Percentiles rank a stretch among this genome's conserved stretches.
These are phyloP conservation scores for Erodium chrysanthum DNA, from an alignment of 441 rosid species.

Conservation along the genomic window DNA sequence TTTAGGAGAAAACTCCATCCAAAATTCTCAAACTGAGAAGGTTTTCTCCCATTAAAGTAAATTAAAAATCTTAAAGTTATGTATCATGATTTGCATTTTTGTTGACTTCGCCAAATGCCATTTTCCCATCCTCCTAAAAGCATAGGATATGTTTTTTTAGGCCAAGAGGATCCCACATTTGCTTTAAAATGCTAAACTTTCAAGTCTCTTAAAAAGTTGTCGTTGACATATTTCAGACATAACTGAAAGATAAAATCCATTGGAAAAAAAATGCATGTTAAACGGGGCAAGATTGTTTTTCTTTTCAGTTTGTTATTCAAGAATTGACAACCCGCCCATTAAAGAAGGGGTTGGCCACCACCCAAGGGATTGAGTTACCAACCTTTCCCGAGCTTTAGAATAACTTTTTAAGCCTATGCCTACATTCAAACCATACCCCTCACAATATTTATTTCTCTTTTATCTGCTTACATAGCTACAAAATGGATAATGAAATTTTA, in stretches of 20 bases:
- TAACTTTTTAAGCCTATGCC: not conserved
- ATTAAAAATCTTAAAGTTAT: not conserved
- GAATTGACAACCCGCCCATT: not conserved
- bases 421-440: too few species aligned
- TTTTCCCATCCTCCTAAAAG: not conserved
- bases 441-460: too few species aligned
- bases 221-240: not conserved
- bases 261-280: too few species aligned
- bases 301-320: too few species aligned
- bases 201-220: not conserved
- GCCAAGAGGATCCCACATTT: not conserved
- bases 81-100: not conserved
- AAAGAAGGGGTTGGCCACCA: not conserved
- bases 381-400: not conserved
- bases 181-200: not conserved
- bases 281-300: not conserved
- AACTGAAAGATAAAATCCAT: too few species aligned
- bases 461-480: too few species aligned
- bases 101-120: not conserved
- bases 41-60: not conserved
- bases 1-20: not conserved
- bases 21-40: not conserved
- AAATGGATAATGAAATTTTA: too few species aligned
- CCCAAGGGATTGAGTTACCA: not conserved
- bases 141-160: not conserved